Percentiles rank a stretch among this genome's conserved stretches.
Conservation (phyloP, 1,139 yeast species). For the Tardiomyces digboiensis region DNA sequence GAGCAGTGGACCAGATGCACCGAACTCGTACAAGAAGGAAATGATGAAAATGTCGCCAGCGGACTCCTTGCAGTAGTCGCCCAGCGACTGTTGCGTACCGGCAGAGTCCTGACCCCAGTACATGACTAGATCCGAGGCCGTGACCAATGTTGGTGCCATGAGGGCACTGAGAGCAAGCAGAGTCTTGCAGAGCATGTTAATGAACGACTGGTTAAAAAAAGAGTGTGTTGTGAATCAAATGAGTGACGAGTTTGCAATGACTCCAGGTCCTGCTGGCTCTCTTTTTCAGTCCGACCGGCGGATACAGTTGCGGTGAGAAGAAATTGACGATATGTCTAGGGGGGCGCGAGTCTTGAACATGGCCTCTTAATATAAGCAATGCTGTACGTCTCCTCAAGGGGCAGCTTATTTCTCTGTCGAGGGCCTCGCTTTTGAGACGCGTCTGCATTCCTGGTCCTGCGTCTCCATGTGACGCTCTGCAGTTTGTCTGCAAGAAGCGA, state of each 20-base stretch:
- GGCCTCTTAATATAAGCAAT: too few relatives aligned
- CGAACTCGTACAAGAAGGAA: slow-evolving; percentile 55
- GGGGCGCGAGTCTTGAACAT: too few relatives aligned
- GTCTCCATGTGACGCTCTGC: not conserved
- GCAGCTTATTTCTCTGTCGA: not conserved
- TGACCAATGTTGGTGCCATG: not conserved
- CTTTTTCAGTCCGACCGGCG: not conserved
- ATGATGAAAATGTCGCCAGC: slow-evolving; percentile 66
- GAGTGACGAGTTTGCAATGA: not conserved
- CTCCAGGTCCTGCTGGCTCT: not conserved
- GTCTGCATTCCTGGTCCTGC: not conserved
- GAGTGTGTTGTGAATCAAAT: not conserved
- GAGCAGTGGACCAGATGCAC: slow-evolving; percentile 19
- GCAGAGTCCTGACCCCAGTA: slow-evolving; percentile 94
- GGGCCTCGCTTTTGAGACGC: not conserved
- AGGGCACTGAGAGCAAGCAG: not conserved
- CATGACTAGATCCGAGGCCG: slow-evolving; percentile 13
- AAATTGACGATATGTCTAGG: too few relatives aligned
- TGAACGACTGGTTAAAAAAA: not conserved
- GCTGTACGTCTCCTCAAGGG: not conserved
- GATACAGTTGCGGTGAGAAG: too few relatives aligned
- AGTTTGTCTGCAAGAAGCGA: too few relatives aligned
- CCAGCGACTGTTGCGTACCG: slow-evolving; percentile 47
- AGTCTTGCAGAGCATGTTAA: not conserved
- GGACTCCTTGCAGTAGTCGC: slow-evolving; percentile 56